phyloP scores from a whole-genome alignment of 2,329 filamentous ascomycete genomes.

The Byssoonygena ceratinophila region DNA sequence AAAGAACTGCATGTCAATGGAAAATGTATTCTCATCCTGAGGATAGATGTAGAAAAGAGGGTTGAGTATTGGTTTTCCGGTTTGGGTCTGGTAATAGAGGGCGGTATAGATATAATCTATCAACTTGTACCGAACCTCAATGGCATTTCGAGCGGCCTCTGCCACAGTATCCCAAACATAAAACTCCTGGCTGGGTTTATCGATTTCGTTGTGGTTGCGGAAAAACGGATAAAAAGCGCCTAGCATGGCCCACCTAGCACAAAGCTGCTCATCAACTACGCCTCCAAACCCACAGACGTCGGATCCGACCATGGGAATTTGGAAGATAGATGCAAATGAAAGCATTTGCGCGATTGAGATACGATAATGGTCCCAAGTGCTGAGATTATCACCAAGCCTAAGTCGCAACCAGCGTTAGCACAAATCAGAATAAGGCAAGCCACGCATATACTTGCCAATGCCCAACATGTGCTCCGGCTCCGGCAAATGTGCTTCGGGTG shows the following conservation, averaged over 20 bases:
- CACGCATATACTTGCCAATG: conserved; percentile 33
- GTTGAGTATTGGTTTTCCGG: conserved; percentile 56
- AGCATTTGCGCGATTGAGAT: conserved; percentile 50
- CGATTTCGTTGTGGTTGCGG: conserved; percentile 57
- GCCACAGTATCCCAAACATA: conserved; percentile 58
- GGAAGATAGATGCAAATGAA: conserved; percentile 54
- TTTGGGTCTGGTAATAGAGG: conserved; percentile 48
- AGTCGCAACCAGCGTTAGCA: not conserved
- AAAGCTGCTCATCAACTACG: conserved; percentile 57
- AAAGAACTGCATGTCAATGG: conserved; percentile 49
- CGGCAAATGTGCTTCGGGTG: conserved; percentile 59
- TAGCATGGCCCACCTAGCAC: conserved; percentile 63
- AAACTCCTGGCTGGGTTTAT: conserved; percentile 55
- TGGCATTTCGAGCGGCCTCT: conserved; percentile 55
- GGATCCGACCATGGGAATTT: conserved; percentile 56
- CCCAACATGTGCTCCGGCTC: conserved; percentile 46
- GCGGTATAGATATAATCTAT: conserved; percentile 72
- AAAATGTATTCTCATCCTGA: conserved; percentile 42
- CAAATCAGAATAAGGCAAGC: not conserved
- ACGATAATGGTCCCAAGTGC: conserved; percentile 50
- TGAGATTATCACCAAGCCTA: conserved; percentile 51
- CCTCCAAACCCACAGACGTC: conserved; percentile 69
- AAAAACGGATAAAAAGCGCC: conserved; percentile 68
- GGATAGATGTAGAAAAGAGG: conserved; percentile 66
- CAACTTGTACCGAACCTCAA: conserved; percentile 63